Evolutionary conservation across 345 rosid genomes (phyloP).

Genomic region (Linum trigynum): DNA sequence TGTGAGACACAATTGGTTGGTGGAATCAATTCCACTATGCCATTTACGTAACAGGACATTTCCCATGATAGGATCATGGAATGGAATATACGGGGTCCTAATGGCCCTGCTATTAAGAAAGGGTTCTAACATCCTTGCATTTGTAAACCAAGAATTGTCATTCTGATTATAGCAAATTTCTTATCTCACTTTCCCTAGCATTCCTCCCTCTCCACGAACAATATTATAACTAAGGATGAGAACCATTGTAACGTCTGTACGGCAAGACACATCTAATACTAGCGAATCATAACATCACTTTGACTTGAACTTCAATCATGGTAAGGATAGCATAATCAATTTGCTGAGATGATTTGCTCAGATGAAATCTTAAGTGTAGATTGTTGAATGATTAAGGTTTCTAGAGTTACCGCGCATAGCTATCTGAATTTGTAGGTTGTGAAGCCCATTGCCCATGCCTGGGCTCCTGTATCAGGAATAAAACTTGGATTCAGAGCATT

Average conservation of each 20-base stretch:
- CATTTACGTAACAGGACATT: too few relatives aligned
- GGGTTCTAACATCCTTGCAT: background rate
- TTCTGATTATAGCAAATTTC: too few relatives aligned
- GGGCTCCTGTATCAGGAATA: constrained; percentile 42
- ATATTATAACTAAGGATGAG: background rate
- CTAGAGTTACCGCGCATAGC: constrained; percentile 68
- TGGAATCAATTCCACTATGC: too few relatives aligned
- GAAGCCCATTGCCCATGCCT: constrained; percentile 88
- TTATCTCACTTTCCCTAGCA: background rate
- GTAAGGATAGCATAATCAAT: background rate
- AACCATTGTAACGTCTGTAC: background rate
- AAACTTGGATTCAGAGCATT: background rate
- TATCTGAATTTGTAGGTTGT: constrained; percentile 74
- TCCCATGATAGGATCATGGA: too few relatives aligned
- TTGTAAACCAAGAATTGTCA: background rate
- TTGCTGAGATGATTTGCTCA: too few relatives aligned
- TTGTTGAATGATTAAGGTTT: constrained; percentile 3
- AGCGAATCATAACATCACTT: background rate
- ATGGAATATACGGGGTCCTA: too few relatives aligned
- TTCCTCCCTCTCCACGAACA: background rate
- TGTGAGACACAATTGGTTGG: too few relatives aligned
- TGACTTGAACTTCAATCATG: background rate
- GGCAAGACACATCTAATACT: background rate
- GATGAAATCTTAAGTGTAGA: background rate
- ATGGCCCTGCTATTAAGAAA: too few relatives aligned